Evolutionary conservation across 257 asterid genomes (phyloP), one percentile per base, ranked within the genome.

Genomic region (Hygrophila difformis): DNA sequence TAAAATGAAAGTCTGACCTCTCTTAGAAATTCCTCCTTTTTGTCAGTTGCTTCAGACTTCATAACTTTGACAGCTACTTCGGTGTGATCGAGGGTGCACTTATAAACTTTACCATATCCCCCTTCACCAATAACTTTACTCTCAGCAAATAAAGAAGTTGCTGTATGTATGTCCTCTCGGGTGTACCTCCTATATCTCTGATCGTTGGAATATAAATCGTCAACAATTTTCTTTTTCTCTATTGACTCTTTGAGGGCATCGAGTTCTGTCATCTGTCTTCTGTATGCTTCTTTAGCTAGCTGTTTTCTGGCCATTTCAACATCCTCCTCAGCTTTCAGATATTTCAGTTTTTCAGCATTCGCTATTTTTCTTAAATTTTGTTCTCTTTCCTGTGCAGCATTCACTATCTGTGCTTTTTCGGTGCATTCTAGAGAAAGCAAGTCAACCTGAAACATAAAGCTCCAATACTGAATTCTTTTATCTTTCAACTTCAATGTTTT

Each of bases 81-180:
- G 55, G 79, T 76, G 65, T 81, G 84, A 51, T 87, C 92, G 62
- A 87, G 85, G 65, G 39, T 56, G 61, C 93, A 74, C 65, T 78
- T 84, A 67, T 81, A 84, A 46, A 87, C 95, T 70, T 76, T 81
- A 12, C 97, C 97, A 22, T 81, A 87, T 43, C 76, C 88, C 53
- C 97, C 95, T 54, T 79, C 85, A 48, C 97, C 97, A 39, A 87
- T 76, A 51, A 71, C 20, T 52, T 65, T 87, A 48, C 54, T 39
- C 58, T 76, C 87, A 1, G 80, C 74, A 51, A 78, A 81, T 47
- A 38, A 35, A 34, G 61, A 60, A 5, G 97, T 87, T 39, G 95
- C 95, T 51, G 9, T 53, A 55, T 58, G 73, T 63, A 87, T 74
- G 53, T 84, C 95, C 26, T 74, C 59, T 56, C 60, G 69, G 19